phyloP scores from a whole-genome alignment of 805 yeast genomes.

The Starmerella powellii region DNA sequence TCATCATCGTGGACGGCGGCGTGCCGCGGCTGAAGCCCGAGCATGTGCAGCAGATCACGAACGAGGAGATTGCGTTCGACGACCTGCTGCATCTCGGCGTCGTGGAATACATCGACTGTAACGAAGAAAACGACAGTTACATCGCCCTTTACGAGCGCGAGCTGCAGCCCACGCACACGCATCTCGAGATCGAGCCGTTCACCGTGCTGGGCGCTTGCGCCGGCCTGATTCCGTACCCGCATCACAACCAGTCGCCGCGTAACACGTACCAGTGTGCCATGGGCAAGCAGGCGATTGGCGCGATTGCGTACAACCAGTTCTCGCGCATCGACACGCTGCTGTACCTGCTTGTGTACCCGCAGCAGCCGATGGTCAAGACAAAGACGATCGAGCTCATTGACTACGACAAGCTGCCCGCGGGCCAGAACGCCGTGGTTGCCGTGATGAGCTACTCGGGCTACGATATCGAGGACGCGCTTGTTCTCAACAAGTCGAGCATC shows the following conservation, averaged over 20 bases:
- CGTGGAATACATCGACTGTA: constrained; percentile 92
- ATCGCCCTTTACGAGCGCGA: constrained; percentile 79
- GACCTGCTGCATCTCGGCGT: constrained; percentile 75
- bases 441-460: constrained; percentile 98
- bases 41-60: constrained; percentile 51
- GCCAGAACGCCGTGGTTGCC: constrained; percentile 97
- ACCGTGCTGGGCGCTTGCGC: constrained; percentile 89
- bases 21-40: constrained; percentile 55
- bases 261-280: constrained; percentile 89
- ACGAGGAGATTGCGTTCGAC: constrained; percentile 75
- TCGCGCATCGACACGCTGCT: constrained; percentile 87
- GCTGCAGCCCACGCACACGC: constrained; percentile 48
- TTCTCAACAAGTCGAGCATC: constrained; percentile 79
- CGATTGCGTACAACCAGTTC: constrained; percentile 94
- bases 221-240: constrained; percentile 84
- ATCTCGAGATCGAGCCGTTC: constrained; percentile 90
- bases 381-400: constrained; percentile 91
- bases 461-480: constrained; percentile 98
- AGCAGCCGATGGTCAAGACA: constrained; percentile 98
- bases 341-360: constrained; percentile 96
- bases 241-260: constrained; percentile 85
- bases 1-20: constrained; percentile 68
- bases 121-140: constrained; percentile 89
- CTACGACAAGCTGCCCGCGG: constrained; percentile 95
- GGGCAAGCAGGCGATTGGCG: constrained; percentile 99